Evolutionary conservation across 75 land plant genomes (phyloP).

Genomic region (Adiantum capillusveneris): DNA sequence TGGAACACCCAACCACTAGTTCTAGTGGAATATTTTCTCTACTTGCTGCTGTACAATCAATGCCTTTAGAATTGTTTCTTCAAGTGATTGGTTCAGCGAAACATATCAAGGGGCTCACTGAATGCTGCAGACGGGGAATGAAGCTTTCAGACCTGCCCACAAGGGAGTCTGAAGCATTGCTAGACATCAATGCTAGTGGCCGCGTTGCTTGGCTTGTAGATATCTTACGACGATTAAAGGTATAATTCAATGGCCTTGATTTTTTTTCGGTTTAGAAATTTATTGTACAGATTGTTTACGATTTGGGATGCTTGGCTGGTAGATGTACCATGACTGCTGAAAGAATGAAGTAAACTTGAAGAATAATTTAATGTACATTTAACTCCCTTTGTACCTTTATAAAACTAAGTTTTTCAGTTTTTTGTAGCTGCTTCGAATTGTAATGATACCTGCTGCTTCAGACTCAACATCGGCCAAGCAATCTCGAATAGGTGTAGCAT

Average conservation of each 20-base stretch:
- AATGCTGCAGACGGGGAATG: slow-evolving; percentile 53
- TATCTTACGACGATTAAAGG: slow-evolving; percentile 73
- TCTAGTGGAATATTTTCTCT: slow-evolving; percentile 39
- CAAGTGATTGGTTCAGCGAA: slow-evolving; percentile 74
- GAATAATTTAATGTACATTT: too few relatives aligned
- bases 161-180: slow-evolving; percentile 37
- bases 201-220: slow-evolving; percentile 75
- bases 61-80: slow-evolving; percentile 87
- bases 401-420: too few relatives aligned
- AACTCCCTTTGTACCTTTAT: too few relatives aligned
- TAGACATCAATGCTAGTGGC: slow-evolving; percentile 59
- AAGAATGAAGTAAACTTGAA: too few relatives aligned
- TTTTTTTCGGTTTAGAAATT: too few relatives aligned
- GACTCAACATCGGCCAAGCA: slow-evolving; percentile 2
- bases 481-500: slow-evolving; percentile 44
- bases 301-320: too few relatives aligned
- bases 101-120: slow-evolving; percentile 46
- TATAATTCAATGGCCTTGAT: too few relatives aligned
- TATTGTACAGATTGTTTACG: too few relatives aligned
- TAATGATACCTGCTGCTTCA: slow-evolving; percentile 17
- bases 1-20: background rate
- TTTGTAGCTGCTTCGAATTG: slow-evolving; percentile 51
- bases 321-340: too few relatives aligned
- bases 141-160: slow-evolving; percentile 65
- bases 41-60: slow-evolving; percentile 58